Conservation (phyloP, 257 asterid species). For the Hygrophila difformis region DNA sequence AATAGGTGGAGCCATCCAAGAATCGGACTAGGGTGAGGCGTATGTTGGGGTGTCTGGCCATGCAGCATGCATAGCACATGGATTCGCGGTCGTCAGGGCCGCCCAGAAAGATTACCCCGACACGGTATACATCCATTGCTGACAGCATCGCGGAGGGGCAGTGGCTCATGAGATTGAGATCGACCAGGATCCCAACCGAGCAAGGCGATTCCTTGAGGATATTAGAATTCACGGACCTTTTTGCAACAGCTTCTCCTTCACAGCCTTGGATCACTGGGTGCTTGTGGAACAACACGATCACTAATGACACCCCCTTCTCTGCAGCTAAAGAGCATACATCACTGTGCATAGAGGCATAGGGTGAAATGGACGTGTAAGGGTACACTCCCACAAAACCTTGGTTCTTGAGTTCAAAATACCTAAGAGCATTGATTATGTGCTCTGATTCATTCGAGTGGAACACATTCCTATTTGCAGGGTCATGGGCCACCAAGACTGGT, state of each 20-base stretch:
- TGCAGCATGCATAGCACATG: constrained; percentile 25
- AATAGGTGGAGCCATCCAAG: not conserved
- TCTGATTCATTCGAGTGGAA: constrained; percentile 20
- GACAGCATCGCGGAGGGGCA: not conserved
- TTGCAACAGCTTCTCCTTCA: constrained; percentile 1
- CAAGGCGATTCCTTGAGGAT: constrained; percentile 31
- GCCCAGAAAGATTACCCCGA: constrained; percentile 32
- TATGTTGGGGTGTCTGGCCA: constrained; percentile 26
- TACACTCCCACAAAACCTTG: constrained; percentile 2
- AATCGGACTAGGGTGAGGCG: constrained; percentile 22
- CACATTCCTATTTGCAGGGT: constrained; percentile 10
- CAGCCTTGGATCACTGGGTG: constrained; percentile 8
- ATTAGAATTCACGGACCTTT: constrained; percentile 20
- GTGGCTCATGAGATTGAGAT: constrained; percentile 13
- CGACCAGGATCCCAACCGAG: constrained; percentile 34
- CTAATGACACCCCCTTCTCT: constrained; percentile 25
- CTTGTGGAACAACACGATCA: constrained; percentile 29
- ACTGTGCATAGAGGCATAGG: constrained; percentile 37
- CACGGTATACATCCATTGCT: not conserved
- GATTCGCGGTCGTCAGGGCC: constrained; percentile 45
- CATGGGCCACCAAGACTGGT: constrained; percentile 26
- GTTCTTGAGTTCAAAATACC: not conserved
- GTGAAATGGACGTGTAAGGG: constrained; percentile 29
- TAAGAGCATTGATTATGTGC: constrained; percentile 23
- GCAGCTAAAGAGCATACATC: constrained; percentile 36